These are phyloP conservation scores for Camellia lanceoleosa DNA, from an alignment of 148 eudicot species.

Conservation along the genomic window DNA sequence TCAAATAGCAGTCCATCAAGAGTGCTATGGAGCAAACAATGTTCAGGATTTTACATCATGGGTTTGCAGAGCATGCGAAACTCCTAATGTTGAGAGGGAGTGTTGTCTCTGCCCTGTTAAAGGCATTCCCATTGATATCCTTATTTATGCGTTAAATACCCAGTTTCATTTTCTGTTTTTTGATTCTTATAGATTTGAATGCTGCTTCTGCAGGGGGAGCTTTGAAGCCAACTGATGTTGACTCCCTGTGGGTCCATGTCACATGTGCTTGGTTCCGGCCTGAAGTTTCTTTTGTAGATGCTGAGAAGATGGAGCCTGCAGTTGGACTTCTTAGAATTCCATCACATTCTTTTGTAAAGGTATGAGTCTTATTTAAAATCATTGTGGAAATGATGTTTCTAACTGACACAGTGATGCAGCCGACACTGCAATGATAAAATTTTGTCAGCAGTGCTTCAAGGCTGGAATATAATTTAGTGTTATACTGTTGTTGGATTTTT, in stretches of 20 bases:
- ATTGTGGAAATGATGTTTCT: neutral
- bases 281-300: slow-evolving; percentile 75
- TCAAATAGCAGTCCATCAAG: slow-evolving; percentile 98
- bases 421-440: neutral
- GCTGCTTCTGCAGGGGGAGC: slow-evolving; percentile 73
- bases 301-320: slow-evolving; percentile 91
- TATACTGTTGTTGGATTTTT: no score
- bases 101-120: slow-evolving; percentile 97
- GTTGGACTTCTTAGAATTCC: slow-evolving; percentile 72
- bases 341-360: slow-evolving; percentile 63
- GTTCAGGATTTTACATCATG: slow-evolving; percentile 76
- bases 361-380: slow-evolving; percentile 17
- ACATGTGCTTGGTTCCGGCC: slow-evolving; percentile 98
- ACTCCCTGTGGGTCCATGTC: slow-evolving; percentile 90
- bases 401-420: neutral
- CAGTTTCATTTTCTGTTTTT: slow-evolving; percentile 1
- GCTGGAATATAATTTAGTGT: neutral
- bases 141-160: neutral
- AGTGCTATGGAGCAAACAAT: slow-evolving; percentile 79
- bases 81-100: slow-evolving; percentile 56
- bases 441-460: neutral
- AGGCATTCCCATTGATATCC: slow-evolving; percentile 42
- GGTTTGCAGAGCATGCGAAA: slow-evolving; percentile 97
- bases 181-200: slow-evolving; percentile 14
- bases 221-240: slow-evolving; percentile 88